Conservation (phyloP, 495 filamentous ascomycete species). For the Pyronema domesticum region DNA sequence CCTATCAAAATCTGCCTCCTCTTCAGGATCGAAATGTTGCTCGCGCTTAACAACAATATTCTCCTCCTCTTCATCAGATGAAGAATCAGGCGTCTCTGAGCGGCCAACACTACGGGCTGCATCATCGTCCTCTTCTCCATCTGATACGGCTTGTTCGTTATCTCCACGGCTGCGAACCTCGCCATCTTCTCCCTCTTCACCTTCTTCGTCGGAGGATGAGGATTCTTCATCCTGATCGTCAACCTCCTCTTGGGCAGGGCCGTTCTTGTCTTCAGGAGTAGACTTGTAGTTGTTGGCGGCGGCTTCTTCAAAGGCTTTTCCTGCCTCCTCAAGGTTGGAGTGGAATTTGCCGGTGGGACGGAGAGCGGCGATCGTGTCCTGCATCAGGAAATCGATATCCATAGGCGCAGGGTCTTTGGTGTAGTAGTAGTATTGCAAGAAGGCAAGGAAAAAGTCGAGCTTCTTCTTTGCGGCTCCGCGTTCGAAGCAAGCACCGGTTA, state of each 20-base stretch:
- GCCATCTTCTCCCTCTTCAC: conserved; percentile 40
- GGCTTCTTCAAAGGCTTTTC: conserved; percentile 66
- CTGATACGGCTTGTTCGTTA: conserved; percentile 27
- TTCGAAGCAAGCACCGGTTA: conserved; percentile 91
- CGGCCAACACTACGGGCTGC: conserved; percentile 10
- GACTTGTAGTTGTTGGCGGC: conserved; percentile 71
- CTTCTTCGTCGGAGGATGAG: conserved; percentile 14
- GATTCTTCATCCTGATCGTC: conserved; percentile 38
- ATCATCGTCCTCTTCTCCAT: conserved; percentile 22
- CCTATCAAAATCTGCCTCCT: conserved; percentile 91
- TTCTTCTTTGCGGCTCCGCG: conserved; percentile 88
- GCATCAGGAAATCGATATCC: conserved; percentile 93
- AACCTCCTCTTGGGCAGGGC: conserved; percentile 42
- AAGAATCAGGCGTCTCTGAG: conserved; percentile 25
- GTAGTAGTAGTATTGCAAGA: conserved; percentile 91
- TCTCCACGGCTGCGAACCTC: conserved; percentile 33
- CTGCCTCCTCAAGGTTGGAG: conserved; percentile 64
- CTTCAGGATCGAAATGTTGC: conserved; percentile 81
- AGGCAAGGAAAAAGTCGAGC: conserved; percentile 92
- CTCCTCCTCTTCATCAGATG: conserved; percentile 55
- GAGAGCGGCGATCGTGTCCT: conserved; percentile 70
- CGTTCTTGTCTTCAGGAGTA: conserved; percentile 41
- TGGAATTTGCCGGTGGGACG: conserved; percentile 84
- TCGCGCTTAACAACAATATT: conserved; percentile 80
- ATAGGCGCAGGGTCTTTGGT: conserved; percentile 88